A percentile compares a stretch with the other conserved stretches of the same genome.
These are phyloP conservation scores for Picochlorum sp. DNA, from an alignment of 139 green algal genomes.

Conservation along the genomic window DNA sequence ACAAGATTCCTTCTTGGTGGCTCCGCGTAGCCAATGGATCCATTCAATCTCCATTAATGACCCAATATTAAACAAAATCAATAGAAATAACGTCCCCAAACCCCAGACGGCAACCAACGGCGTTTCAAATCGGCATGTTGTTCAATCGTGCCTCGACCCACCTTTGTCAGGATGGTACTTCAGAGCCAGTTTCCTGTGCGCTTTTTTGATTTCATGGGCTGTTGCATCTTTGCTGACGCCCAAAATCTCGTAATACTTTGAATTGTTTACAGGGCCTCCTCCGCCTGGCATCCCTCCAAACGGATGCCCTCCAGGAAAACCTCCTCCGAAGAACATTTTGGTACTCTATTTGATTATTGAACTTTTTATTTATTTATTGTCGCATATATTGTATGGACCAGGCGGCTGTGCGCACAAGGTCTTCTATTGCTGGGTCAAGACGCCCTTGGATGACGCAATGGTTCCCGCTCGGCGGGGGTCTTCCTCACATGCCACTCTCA, in stretches of 20 bases:
- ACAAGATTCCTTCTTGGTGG: neutral
- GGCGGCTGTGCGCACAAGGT: neutral
- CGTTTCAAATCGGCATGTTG: neutral
- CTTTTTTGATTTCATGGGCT: constrained; percentile 78
- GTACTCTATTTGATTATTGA: constrained; percentile 1
- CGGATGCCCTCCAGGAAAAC: constrained; percentile 14
- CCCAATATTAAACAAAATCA: too few relatives aligned
- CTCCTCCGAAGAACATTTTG: constrained; percentile 37
- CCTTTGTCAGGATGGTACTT: constrained; percentile 83
- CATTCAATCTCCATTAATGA: too few relatives aligned
- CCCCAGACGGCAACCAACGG: too few relatives aligned
- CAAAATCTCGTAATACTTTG: constrained; percentile 86
- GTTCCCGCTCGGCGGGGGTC: constrained; percentile 71
- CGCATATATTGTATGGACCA: constrained; percentile 4
- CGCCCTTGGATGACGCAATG: constrained; percentile 84
- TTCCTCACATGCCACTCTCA: constrained; percentile 77
- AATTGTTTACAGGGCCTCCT: constrained; percentile 32
- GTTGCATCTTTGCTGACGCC: constrained; percentile 68
- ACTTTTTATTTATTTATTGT: constrained; percentile 1
- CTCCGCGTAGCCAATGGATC: too few relatives aligned
- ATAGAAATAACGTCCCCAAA: too few relatives aligned
- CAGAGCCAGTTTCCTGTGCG: constrained; percentile 75
- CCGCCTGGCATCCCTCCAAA: constrained; percentile 31
- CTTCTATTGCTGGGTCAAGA: constrained; percentile 80
- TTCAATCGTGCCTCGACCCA: neutral